Base-by-base conservation (phyloP, 2,329 filamentous ascomycete species). In the Pseudogymnoascus sp. region DNA sequence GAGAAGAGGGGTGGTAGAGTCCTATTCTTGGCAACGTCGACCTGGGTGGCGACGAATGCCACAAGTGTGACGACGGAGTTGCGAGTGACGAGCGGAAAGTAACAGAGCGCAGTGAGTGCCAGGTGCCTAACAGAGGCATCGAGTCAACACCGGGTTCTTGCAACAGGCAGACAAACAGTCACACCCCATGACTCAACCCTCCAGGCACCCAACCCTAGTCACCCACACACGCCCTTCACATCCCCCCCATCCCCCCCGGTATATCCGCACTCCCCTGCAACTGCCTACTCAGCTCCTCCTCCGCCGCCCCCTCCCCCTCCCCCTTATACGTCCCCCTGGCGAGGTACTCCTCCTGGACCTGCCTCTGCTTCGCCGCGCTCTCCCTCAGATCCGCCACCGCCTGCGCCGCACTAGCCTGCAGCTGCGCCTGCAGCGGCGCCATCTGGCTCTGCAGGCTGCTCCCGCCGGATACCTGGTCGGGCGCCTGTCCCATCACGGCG, bases 221-320 rank as follows among this genome's bases (percentile, higher is more conserved):
- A 23, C 23, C 19, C 16, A 11, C 39, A 21, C 43, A 28, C 45
- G 5, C 45, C 45, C 43, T 14, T 51, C 45, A 51, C 45, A 51
- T 25, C 45, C 45, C 45, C 45, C 21, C 21, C 45, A 51, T 51
- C 5, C 45, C 45, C 21, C 45, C 45, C 45, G 45, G 45, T 23
- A 51, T 51, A 51, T 51, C 45, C 45, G 19, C 43, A 48, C 45
- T 28, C 45, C 45, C 45, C 67, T 81, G 79, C 64, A 85, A 71
- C 68, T 85, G 83, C 45, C 80, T 76, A 65, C 83, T 81, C 51
- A 85, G 80, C 62, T 85, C 83, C 16, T 85, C 83, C 2, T 79
- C 78, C 6, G 68, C 68, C 25, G 71, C 67, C 2, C 78, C 77
- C 4, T 75, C 62, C 68, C 80, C 80, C 13, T 43, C 61, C 11